phyloP scores from a whole-genome alignment of 2,329 filamentous ascomycete genomes.

The Pseudogymnoascus sp. region DNA sequence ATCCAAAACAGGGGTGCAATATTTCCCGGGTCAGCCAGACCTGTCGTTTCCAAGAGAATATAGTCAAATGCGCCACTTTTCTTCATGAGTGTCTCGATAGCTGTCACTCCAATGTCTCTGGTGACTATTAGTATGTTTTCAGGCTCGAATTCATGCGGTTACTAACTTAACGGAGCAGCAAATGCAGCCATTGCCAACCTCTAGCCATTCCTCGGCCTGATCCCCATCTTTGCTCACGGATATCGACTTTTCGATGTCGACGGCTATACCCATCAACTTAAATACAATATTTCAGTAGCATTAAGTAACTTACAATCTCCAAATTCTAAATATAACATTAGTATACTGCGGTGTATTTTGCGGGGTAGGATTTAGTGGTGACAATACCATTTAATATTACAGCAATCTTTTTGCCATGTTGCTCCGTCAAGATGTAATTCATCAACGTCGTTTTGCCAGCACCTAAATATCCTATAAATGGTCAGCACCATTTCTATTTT shows the following conservation, averaged over 20 bases:
- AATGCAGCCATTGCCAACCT: constrained; percentile 92
- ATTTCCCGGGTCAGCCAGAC: constrained; percentile 89
- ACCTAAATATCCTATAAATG: constrained; percentile 71
- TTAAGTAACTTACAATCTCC: constrained; percentile 56
- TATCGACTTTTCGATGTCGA: constrained; percentile 92
- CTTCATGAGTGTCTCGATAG: constrained; percentile 92
- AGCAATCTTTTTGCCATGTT: constrained; percentile 95
- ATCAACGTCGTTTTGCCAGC: constrained; percentile 92
- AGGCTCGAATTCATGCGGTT: neutral
- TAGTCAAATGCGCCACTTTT: constrained; percentile 93
- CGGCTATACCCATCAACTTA: constrained; percentile 37
- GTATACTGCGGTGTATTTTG: neutral
- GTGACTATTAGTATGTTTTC: constrained; percentile 10
- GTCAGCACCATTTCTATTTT: neutral
- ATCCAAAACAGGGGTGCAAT: constrained; percentile 96
- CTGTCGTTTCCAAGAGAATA: constrained; percentile 92
- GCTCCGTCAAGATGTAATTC: constrained; percentile 90
- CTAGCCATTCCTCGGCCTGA: constrained; percentile 87
- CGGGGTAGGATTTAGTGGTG: neutral
- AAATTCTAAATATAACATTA: constrained; percentile 49
- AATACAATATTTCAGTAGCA: neutral
- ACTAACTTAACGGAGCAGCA: constrained; percentile 90
- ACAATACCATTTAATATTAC: constrained; percentile 82
- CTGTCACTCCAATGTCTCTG: constrained; percentile 84
- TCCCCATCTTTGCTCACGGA: constrained; percentile 80